Base-by-base conservation (phyloP, 2,329 filamentous ascomycete species). In the Arthrobotrys conoides region DNA sequence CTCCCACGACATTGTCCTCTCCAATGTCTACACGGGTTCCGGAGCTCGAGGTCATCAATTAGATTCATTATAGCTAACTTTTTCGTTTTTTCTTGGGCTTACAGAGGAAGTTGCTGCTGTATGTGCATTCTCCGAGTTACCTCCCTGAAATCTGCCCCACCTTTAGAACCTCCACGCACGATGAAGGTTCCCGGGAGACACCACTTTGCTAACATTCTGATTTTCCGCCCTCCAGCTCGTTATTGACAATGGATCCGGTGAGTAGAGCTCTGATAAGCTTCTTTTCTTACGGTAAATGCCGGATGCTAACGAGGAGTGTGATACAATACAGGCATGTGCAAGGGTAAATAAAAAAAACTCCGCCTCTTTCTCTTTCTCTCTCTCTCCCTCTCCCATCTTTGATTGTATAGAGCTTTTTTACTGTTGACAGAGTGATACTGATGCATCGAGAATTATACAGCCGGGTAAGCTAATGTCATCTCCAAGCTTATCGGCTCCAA, bases 171-270 rank as follows among this genome's bases (percentile, higher is more conserved):
- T 48, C 38, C 63, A 63, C 49, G 27, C 53, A 63, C 57, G 66
- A 75, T 77, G 80, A 81, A 67, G 72, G 70, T 78, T 69, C 72
- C 76, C 49, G 59, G 71, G 46, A 70, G 73, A 72, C 76, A 76
- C 72, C 71, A 71, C 24, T n/a, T 72, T 78, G 71, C 78, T 79
- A 78, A 80, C 68, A 38, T 80, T 65, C 75, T 72, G 68, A 59
- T 65, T 61, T 69, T 64, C 30, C 46, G 22, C 57, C 63, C 59
- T 57, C 41, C 78, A 82, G 82, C 94, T 99, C 93, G 96, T 99
- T 88, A 98, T 99, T 89, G 96, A 99, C 94, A 99, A 99, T 98
- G 96, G 76, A 65, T 79, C 76, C 70, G 96, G 96, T 99, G 95
- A 93, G 94, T 89, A 88, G 84, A 82, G 82, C 82, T 83, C 82